phyloP scores from a whole-genome alignment of 176 grass and related monocot species.

The Stipa capillata region DNA sequence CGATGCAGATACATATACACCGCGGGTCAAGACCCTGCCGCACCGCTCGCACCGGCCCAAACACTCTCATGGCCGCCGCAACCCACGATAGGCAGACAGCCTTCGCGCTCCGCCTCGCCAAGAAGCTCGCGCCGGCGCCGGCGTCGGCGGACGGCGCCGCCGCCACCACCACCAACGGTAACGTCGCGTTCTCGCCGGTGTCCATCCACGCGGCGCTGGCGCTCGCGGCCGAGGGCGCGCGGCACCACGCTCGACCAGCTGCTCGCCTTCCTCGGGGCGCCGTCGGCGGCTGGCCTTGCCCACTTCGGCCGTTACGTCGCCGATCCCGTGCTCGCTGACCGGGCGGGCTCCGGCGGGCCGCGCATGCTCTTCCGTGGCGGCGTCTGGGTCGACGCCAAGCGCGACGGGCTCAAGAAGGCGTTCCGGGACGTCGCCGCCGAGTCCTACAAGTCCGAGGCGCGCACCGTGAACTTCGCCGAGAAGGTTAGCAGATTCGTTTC shows the following conservation, averaged over 20 bases:
- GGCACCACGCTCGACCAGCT: slow-evolving; percentile 1
- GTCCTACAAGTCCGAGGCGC: background rate
- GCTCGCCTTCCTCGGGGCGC: background rate
- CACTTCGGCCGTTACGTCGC: background rate
- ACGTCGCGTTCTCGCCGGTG: background rate
- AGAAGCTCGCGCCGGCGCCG: background rate
- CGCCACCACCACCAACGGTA: background rate
- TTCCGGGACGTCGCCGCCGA: background rate
- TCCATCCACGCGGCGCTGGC: slow-evolving; percentile 9
- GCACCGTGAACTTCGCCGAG: background rate
- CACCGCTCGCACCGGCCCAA: background rate
- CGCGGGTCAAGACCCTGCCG: too few relatives aligned
- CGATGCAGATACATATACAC: too few relatives aligned
- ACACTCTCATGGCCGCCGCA: background rate
- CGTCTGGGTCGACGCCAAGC: background rate
- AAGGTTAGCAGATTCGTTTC: background rate
- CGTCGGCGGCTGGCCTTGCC: background rate
- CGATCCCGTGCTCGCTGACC: background rate
- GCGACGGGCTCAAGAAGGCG: background rate
- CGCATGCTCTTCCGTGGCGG: slow-evolving; percentile 1
- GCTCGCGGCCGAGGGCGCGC: background rate
- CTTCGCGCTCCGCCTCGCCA: background rate
- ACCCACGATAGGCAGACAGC: background rate
- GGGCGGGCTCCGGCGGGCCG: background rate
- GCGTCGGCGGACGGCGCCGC: too few relatives aligned